A percentile compares a stretch with the other conserved stretches of the same genome.
Conservation (phyloP, 257 asterid species). For the Leonotis leonurus region DNA sequence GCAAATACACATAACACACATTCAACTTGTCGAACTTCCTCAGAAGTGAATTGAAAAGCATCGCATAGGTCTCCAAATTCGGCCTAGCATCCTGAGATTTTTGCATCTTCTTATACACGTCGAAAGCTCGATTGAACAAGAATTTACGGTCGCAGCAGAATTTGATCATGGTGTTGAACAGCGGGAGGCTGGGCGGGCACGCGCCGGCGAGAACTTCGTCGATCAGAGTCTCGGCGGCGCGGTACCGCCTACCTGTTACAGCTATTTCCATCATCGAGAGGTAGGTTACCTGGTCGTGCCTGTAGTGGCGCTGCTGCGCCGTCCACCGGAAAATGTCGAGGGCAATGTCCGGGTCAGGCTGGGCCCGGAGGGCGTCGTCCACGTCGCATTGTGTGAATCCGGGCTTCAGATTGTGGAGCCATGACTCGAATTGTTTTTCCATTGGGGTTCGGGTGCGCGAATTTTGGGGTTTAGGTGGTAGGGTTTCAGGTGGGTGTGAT, state of each 20-base stretch:
- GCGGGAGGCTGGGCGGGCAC: conserved; percentile 47
- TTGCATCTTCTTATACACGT: conserved; percentile 73
- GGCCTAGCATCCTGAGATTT: conserved; percentile 64
- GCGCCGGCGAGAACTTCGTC: conserved; percentile 89
- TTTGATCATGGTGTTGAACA: conserved; percentile 78
- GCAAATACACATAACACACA: conserved; percentile 72
- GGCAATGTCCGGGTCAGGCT: conserved; percentile 82
- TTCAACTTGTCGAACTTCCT: conserved; percentile 57
- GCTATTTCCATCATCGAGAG: conserved; percentile 57
- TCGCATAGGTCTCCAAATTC: conserved; percentile 59
- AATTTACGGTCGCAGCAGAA: conserved; percentile 70
- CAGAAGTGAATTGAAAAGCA: conserved; percentile 55
- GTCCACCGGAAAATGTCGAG: conserved; percentile 98
- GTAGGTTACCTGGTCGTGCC: conserved; percentile 62
- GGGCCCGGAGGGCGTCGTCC: conserved; percentile 50
- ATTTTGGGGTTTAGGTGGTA: conserved; percentile 24
- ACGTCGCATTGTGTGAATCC: conserved; percentile 83
- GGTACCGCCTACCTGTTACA: conserved; percentile 61
- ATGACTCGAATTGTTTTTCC: conserved; percentile 70
- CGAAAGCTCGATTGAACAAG: conserved; percentile 77
- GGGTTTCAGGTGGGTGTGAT: conserved; percentile 11
- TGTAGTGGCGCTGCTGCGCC: conserved; percentile 80
- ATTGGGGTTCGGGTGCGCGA: conserved; percentile 56
- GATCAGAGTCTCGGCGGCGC: conserved; percentile 55
- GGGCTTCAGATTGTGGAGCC: conserved; percentile 68